Conservation (phyloP, 1,284 basidiomycete species). For the Hortiboletus rubellus region DNA sequence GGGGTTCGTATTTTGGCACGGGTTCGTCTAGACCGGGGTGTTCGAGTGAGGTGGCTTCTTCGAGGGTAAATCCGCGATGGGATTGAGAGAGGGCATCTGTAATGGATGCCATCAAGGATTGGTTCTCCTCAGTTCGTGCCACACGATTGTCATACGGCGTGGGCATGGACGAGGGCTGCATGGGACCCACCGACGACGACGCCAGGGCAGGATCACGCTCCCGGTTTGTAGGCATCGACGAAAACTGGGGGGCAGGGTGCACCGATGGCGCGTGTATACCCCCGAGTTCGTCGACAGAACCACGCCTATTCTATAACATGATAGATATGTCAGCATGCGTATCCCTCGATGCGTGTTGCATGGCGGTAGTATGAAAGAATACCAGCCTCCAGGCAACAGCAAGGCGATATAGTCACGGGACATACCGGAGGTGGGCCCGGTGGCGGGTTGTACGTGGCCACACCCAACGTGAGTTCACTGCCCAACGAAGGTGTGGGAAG, state of each 20-base stretch:
- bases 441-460: constrained; percentile 10
- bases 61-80: constrained; percentile 28
- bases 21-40: constrained; percentile 25
- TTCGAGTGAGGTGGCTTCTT: constrained; percentile 22
- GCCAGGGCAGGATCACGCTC: constrained; percentile 10
- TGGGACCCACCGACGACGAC: constrained; percentile 2
- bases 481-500: constrained; percentile 32
- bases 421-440: constrained; percentile 21
- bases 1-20: constrained; percentile 30
- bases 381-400: constrained; percentile 24
- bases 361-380: constrained; percentile 7
- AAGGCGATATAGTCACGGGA: constrained; percentile 14
- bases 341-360: constrained; percentile 13
- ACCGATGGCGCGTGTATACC: constrained; percentile 11
- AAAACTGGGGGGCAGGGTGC: constrained; percentile 18
- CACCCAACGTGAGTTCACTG: constrained; percentile 31
- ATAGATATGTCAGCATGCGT: constrained; percentile 14
- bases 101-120: constrained; percentile 55
- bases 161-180: constrained; percentile 11
- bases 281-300: constrained; percentile 31
- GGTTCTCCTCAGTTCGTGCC: constrained; percentile 24
- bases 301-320: constrained; percentile 20
- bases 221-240: constrained; percentile 24
- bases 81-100: constrained; percentile 46
- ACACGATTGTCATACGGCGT: constrained; percentile 9